These are phyloP conservation scores for Leccinum subfulvum DNA, from an alignment of 1,284 basidiomycete species.

Conservation along the genomic window DNA sequence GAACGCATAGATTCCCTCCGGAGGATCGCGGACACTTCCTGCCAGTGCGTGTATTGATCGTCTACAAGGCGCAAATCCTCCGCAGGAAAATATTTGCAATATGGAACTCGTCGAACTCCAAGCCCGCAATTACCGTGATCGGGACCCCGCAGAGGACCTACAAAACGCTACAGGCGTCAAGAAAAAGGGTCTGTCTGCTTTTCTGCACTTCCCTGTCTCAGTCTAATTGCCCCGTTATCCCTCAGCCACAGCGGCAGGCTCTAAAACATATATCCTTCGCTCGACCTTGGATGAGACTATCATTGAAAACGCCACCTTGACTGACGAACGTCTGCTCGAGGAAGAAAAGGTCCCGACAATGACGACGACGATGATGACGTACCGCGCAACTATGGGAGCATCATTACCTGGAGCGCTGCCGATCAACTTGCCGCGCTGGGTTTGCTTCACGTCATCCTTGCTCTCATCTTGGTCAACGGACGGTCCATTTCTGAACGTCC, in stretches of 20 bases:
- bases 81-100: too few species aligned
- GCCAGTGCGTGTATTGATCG: too few species aligned
- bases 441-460: conserved; percentile 67
- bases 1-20: too few species aligned
- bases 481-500: conserved; percentile 63
- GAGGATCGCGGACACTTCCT: too few species aligned
- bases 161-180: conserved; percentile 55
- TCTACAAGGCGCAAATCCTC: too few species aligned
- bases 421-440: conserved; percentile 67
- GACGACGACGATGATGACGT: conserved; percentile 42
- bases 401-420: conserved; percentile 57
- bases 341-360: conserved; percentile 47
- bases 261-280: conserved; percentile 75
- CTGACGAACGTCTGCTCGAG: conserved; percentile 55
- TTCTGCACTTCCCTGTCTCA: background rate
- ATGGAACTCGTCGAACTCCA: too few species aligned
- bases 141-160: conserved; percentile 44
- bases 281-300: conserved; percentile 56
- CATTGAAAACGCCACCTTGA: conserved; percentile 55
- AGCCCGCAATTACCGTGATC: too few species aligned
- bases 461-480: conserved; percentile 70
- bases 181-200: conserved; percentile 40
- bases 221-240: background rate
- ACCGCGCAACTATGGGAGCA: conserved; percentile 52
- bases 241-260: conserved; percentile 52